Evolutionary conservation across 1,284 basidiomycete genomes (phyloP).

Genomic region (Grifola frondosa): DNA sequence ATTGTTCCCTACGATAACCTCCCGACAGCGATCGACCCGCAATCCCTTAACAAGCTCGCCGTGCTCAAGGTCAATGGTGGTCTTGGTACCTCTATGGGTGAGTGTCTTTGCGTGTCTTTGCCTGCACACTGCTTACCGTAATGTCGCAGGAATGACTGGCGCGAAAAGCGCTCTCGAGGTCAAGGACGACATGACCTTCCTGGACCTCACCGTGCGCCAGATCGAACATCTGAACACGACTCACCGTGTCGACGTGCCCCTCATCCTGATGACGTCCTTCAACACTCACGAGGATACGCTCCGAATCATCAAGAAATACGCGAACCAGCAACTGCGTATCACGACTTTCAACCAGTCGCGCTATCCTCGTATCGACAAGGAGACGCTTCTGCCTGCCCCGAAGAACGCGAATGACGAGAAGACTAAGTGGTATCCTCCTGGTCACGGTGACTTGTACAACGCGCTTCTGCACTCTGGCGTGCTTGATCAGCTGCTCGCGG

Average conservation of each 20-base stretch:
- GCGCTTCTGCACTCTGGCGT: slow-evolving; percentile 92
- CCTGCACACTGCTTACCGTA: not conserved
- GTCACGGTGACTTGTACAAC: slow-evolving; percentile 96
- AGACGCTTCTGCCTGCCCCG: slow-evolving; percentile 87
- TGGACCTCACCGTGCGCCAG: slow-evolving; percentile 94
- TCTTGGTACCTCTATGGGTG: slow-evolving; percentile 94
- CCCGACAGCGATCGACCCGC: slow-evolving; percentile 55
- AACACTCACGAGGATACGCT: slow-evolving; percentile 97
- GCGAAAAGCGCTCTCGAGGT: slow-evolving; percentile 90
- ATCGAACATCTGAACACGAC: slow-evolving; percentile 86
- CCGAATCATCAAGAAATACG: slow-evolving; percentile 99
- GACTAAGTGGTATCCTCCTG: slow-evolving; percentile 96
- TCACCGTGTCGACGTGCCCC: slow-evolving; percentile 79
- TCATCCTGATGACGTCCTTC: slow-evolving; percentile 99
- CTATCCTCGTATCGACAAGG: slow-evolving; percentile 96
- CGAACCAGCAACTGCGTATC: slow-evolving; percentile 94
- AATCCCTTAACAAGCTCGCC: slow-evolving; percentile 89
- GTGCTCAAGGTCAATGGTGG: slow-evolving; percentile 99
- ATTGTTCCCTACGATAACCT: slow-evolving; percentile 86
- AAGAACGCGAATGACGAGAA: slow-evolving; percentile 89
- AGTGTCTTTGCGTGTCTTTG: slow-evolving; percentile 16
- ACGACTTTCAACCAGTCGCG: slow-evolving; percentile 97
- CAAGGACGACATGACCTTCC: slow-evolving; percentile 97
- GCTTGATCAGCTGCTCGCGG: slow-evolving; percentile 88
- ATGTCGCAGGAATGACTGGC: slow-evolving; percentile 76